Conservation (phyloP, 1,284 basidiomycete species). For the Amylostereum areolatum region DNA sequence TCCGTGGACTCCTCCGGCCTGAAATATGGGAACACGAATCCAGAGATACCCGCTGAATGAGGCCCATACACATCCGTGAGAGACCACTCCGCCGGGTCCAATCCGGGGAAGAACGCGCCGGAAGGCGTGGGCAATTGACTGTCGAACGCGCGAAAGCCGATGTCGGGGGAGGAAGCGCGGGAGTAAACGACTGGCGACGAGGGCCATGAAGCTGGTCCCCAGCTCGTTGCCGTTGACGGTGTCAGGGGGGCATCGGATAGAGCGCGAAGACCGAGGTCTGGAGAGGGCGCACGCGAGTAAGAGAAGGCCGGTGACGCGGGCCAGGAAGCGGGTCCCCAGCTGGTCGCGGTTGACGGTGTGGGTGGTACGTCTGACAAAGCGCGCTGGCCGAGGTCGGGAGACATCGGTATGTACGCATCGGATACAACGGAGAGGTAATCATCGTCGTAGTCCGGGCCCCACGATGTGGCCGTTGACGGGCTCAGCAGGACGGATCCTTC, state of each 20-base stretch:
- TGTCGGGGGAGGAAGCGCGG: constrained; percentile 30
- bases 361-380: constrained; percentile 16
- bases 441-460: constrained; percentile 29
- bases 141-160: constrained; percentile 22
- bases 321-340: constrained; percentile 29
- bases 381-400: constrained; percentile 30
- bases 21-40: constrained; percentile 23
- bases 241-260: constrained; percentile 41
- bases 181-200: constrained; percentile 2
- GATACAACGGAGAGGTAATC: constrained; percentile 20
- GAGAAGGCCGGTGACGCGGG: constrained; percentile 17
- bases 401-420: constrained; percentile 23
- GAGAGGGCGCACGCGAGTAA: constrained; percentile 18
- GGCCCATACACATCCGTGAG: neutral
- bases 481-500: constrained; percentile 57
- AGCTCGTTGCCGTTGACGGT: constrained; percentile 35
- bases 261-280: constrained; percentile 37
- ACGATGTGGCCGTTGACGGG: constrained; percentile 39
- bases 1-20: neutral
- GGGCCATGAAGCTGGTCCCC: constrained; percentile 38
- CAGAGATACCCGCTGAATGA: constrained; percentile 1
- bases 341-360: constrained; percentile 33
- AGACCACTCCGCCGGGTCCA: constrained; percentile 10
- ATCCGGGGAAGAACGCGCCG: constrained; percentile 40
- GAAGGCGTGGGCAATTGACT: constrained; percentile 19